These are phyloP conservation scores for Melanogaster broomeanus DNA, from an alignment of 768 basidiomycete species.

Conservation along the genomic window DNA sequence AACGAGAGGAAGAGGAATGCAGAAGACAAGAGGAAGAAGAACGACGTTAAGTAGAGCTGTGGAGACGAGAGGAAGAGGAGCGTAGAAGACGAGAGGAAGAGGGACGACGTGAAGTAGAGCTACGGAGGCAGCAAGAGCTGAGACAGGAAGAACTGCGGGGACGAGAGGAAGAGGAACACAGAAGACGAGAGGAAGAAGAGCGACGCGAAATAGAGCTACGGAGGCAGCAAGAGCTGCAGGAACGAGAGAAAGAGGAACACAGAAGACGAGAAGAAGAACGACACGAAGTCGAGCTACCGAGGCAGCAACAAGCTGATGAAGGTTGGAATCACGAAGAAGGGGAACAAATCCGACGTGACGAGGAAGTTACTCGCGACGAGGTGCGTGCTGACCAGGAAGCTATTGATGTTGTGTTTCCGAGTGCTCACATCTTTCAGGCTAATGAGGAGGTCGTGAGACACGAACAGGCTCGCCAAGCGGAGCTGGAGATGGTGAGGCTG, in stretches of 20 bases:
- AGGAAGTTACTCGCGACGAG: conserved; percentile 33
- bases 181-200: too few relatives aligned
- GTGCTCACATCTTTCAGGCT: too few relatives aligned
- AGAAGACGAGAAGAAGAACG: conserved; percentile 21
- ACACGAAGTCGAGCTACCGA: conserved; percentile 19
- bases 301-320: conserved; percentile 22
- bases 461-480: conserved; percentile 33
- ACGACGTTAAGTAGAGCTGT: conserved; percentile 43
- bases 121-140: conserved; percentile 12
- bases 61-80: conserved; percentile 40
- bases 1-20: conserved; percentile 2
- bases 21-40: conserved; percentile 28
- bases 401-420: conserved; percentile 39
- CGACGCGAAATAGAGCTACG: too few relatives aligned
- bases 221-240: conserved; percentile 13
- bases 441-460: conserved; percentile 38
- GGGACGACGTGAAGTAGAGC: conserved; percentile 37
- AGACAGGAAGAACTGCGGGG: conserved; percentile 19
- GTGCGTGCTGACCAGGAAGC: conserved; percentile 38
- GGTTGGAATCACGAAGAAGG: conserved; percentile 44
- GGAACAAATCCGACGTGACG: conserved; percentile 38
- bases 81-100: conserved; percentile 37
- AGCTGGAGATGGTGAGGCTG: conserved; percentile 29
- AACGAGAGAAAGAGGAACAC: conserved; percentile 22
- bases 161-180: conserved; percentile 15